phyloP scores from a whole-genome alignment of 805 yeast species.

The Suhomyces sp. region DNA sequence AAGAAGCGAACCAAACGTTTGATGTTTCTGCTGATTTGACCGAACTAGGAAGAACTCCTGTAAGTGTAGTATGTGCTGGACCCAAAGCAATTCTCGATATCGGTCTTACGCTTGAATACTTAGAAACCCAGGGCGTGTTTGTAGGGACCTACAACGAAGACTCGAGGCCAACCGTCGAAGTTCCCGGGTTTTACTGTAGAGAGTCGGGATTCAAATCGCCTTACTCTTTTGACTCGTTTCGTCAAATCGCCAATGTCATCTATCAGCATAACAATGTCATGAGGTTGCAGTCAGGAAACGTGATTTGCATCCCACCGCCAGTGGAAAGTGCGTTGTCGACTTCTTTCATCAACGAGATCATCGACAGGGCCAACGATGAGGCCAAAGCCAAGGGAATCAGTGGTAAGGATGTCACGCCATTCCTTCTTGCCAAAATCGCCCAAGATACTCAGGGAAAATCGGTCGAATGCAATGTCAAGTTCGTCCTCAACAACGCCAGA shows the following conservation, averaged over 20 bases:
- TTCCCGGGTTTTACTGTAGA: conserved; percentile 82
- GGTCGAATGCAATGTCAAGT: conserved; percentile 65
- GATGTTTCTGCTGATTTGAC: conserved; percentile 87
- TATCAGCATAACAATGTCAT: conserved; percentile 42
- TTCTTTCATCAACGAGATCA: conserved; percentile 50
- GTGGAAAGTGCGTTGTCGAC: conserved; percentile 54
- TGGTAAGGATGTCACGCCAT: conserved; percentile 83
- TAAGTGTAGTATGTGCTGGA: conserved; percentile 89
- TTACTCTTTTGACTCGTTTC: conserved; percentile 50
- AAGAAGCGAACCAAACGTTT: conserved; percentile 70
- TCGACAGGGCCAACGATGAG: conserved; percentile 53
- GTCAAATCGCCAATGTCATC: conserved; percentile 63
- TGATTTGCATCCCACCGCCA: conserved; percentile 86
- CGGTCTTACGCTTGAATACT: conserved; percentile 73
- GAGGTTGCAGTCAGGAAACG: conserved; percentile 60
- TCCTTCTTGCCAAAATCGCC: conserved; percentile 62
- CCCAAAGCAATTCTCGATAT: conserved; percentile 86
- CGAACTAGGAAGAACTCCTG: conserved; percentile 78
- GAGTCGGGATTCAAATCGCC: conserved; percentile 76
- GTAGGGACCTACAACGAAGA: conserved; percentile 64
- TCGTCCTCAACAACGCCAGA: conserved; percentile 74
- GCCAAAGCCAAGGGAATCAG: conserved; percentile 51
- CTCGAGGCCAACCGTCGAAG: conserved; percentile 39
- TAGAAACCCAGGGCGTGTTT: conserved; percentile 89
- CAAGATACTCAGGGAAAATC: conserved; percentile 67